phyloP scores from a whole-genome alignment of 805 yeast species.

The Ogataea henricii region DNA sequence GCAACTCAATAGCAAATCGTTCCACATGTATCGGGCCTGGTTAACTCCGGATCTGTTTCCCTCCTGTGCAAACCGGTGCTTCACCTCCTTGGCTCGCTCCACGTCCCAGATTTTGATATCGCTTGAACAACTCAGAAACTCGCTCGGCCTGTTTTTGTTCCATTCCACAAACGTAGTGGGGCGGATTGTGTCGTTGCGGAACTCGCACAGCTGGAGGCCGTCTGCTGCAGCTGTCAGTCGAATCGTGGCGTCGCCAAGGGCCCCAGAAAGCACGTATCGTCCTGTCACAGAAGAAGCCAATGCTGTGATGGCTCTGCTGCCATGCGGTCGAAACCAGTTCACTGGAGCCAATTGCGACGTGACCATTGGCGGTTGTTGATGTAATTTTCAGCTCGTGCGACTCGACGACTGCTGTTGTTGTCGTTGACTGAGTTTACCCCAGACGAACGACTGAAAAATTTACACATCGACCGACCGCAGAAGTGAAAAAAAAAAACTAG shows the following conservation, averaged over 20 bases:
- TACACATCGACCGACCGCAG: neutral
- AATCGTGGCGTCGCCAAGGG: conserved; percentile 13
- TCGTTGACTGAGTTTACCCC: neutral
- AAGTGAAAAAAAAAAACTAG: neutral
- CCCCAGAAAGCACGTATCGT: conserved; percentile 11
- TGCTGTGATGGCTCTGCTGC: conserved; percentile 12
- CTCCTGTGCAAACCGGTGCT: neutral
- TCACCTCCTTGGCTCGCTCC: conserved; percentile 3
- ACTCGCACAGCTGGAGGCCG: conserved; percentile 4
- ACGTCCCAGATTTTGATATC: conserved; percentile 21
- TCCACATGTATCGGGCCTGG: conserved; percentile 12
- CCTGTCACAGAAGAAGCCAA: conserved; percentile 12
- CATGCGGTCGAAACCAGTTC: conserved; percentile 13
- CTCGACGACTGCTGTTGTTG: no score
- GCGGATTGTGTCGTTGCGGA: conserved; percentile 14
- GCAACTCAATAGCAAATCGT: conserved; percentile 15
- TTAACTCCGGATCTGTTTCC: conserved; percentile 7
- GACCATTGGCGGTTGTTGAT: neutral
- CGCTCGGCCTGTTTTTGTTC: conserved; percentile 9
- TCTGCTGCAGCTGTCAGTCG: conserved; percentile 10
- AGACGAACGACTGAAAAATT: neutral
- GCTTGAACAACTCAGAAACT: conserved; percentile 19
- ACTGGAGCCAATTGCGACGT: neutral
- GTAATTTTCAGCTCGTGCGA: neutral
- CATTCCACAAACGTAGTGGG: conserved; percentile 11